Conservation (phyloP, 345 rosid species). For the Aquilaria sinensis region DNA sequence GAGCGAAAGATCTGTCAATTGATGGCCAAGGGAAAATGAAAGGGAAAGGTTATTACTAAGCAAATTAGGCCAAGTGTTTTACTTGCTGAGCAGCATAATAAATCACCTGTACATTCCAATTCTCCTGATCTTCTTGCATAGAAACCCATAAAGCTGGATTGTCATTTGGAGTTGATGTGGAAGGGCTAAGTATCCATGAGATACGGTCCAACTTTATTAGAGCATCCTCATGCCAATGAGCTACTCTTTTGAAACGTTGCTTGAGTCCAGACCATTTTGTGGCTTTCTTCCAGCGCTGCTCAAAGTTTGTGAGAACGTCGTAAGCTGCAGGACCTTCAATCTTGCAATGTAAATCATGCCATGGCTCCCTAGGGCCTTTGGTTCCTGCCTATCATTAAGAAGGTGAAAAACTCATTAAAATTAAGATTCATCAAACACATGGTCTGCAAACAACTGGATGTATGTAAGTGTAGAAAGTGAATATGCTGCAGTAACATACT, state of each 20-base stretch:
- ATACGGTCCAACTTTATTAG: slow-evolving; percentile 75
- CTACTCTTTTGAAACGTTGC: slow-evolving; percentile 47
- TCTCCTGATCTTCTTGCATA: slow-evolving; percentile 48
- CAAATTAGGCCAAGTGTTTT: background rate
- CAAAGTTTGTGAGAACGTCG: slow-evolving; percentile 77
- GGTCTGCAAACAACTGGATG: no score
- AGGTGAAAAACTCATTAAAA: background rate
- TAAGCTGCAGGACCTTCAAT: slow-evolving; percentile 96
- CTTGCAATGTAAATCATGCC: slow-evolving; percentile 91
- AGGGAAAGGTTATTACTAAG: background rate
- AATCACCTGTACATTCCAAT: slow-evolving; percentile 79
- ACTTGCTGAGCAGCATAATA: background rate
- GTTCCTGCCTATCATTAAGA: slow-evolving; percentile 40
- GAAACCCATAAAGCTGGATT: slow-evolving; percentile 53
- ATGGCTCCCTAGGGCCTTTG: slow-evolving; percentile 77
- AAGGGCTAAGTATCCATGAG: slow-evolving; percentile 83
- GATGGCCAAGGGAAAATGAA: background rate
- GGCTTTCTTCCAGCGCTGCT: slow-evolving; percentile 92
- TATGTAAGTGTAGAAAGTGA: no score
- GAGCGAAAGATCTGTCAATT: slow-evolving; percentile 65
- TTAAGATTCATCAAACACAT: no score
- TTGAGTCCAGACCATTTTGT: slow-evolving; percentile 66
- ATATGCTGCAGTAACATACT: no score
- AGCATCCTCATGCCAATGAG: slow-evolving; percentile 78
- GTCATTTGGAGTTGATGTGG: slow-evolving; percentile 25